phyloP scores from a whole-genome alignment of 2,329 filamentous ascomycete species.

The Hymenoscyphus repandus region DNA sequence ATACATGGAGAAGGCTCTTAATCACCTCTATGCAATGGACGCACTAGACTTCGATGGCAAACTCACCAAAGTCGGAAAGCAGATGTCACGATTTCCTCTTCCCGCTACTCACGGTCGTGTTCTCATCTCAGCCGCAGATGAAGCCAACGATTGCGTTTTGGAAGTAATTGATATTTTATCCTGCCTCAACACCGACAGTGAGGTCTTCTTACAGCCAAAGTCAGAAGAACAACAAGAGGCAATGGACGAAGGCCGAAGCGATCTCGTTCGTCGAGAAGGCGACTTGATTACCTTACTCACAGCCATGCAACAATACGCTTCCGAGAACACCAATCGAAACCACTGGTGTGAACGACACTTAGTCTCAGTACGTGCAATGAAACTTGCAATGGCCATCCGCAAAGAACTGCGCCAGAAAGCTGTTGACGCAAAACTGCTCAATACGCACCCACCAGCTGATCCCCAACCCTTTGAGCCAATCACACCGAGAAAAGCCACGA shows the following conservation, averaged over 20 bases:
- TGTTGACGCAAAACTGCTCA: conserved; percentile 43
- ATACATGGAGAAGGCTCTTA: conserved; percentile 72
- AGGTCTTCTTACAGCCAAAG: conserved; percentile 56
- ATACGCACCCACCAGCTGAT: conserved; percentile 39
- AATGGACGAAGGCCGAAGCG: conserved; percentile 47
- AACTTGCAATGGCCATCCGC: conserved; percentile 56
- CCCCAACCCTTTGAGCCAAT: conserved; percentile 52
- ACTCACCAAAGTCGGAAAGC: conserved; percentile 68
- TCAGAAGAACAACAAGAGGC: conserved; percentile 52
- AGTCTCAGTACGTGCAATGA: conserved; percentile 56
- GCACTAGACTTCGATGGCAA: conserved; percentile 66
- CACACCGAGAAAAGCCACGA: conserved; percentile 48
- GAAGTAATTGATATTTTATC: conserved; percentile 82
- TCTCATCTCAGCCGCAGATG: conserved; percentile 69
- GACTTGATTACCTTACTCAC: conserved; percentile 62
- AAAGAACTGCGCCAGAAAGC: conserved; percentile 55
- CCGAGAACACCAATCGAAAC: conserved; percentile 45
- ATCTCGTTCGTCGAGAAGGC: conserved; percentile 56
- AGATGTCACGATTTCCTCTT: conserved; percentile 79
- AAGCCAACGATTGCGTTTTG: conserved; percentile 66
- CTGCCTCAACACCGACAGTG: conserved; percentile 57
- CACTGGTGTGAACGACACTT: conserved; percentile 54
- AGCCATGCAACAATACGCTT: conserved; percentile 56
- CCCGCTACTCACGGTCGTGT: conserved; percentile 77
- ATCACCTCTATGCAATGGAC: conserved; percentile 74